phyloP scores from a whole-genome alignment of 768 basidiomycete species.

The Lentinula detonsa region DNA sequence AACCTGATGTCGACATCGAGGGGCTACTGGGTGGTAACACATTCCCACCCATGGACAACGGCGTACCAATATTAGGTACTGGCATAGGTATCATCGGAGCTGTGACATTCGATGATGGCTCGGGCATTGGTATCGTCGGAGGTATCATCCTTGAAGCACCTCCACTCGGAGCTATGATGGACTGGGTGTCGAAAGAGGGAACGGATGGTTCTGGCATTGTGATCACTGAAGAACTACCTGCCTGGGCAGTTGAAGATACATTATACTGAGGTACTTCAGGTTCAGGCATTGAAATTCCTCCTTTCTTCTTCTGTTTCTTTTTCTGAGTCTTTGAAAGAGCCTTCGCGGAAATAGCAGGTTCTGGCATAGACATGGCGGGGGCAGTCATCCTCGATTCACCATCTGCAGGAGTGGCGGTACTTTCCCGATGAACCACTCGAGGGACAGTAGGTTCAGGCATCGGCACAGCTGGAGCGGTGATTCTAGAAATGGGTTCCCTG shows the following conservation, averaged over 20 bases:
- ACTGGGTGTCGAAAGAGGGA: background rate
- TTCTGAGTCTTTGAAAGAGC: background rate
- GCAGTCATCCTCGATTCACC: background rate
- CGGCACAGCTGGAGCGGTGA: background rate
- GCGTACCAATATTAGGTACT: background rate
- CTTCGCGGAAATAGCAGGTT: background rate
- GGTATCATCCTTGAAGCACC: background rate
- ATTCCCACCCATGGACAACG: background rate
- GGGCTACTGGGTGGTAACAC: background rate
- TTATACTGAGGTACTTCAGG: background rate
- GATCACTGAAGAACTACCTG: background rate
- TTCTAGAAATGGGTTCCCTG: background rate
- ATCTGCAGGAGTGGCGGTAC: background rate
- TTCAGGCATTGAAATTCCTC: background rate
- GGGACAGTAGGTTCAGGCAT: slow-evolving; percentile 1
- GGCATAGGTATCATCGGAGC: slow-evolving; percentile 2
- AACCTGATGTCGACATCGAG: background rate
- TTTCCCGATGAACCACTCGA: background rate
- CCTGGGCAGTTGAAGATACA: background rate
- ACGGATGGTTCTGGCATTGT: background rate
- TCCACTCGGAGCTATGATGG: background rate
- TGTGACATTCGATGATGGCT: background rate
- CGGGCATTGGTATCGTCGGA: slow-evolving; percentile 2
- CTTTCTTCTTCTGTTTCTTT: background rate
- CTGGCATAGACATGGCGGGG: background rate